Base-by-base conservation (phyloP, 2,329 filamentous ascomycete species). In the Diaporthe batatas region DNA sequence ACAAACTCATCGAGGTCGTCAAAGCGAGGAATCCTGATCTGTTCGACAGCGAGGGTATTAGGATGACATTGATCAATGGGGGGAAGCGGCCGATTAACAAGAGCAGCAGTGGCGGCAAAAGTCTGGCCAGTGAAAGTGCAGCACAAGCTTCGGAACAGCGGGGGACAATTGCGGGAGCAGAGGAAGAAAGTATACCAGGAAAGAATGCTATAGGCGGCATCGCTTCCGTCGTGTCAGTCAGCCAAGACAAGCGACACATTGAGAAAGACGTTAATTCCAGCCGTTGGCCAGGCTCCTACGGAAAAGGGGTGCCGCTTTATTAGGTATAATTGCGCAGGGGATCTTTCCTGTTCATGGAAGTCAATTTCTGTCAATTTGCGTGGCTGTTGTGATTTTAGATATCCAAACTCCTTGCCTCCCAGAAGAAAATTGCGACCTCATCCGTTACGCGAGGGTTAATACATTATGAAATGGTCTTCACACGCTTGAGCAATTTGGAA, bases 1-100 rank as follows among this genome's bases (percentile, higher is more conserved):
- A 77, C 62, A 70, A 67, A 39, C 70, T 77, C 6, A 68, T 77
- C 21, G 73, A 73, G 69, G 59, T 77, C 11, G 70, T 71, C 70
- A 71, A 65, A 21, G 70, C 70, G 3, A 51, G 70, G 2, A 71
- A 67, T 25, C 70, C 70, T 16, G 58, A 67, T 21, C 32, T 71
- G 0, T 71, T 71, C 47, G 59, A 65, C 47, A 71, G 57, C 42
- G 69, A 65, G 14, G 69, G 69, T 34, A 39, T 71, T 14, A 32
- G 51, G 42, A 51, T 71, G 44, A 21, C n/a, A 6, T 36, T 65
- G 44, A 51, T 71, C 34, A 64, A 62, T 44, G 55, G 51, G 32
- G 62, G 47, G 4, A 39, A 14, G 62, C 47, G 32, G 8, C 25
- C 32, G 12, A 11, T 29, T n/a, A 21, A 21, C 47, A 67, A 67